Percentiles rank a stretch among this genome's conserved stretches.
Conservation (phyloP, 2,329 filamentous ascomycete species). For the Botrytis tulipae region DNA sequence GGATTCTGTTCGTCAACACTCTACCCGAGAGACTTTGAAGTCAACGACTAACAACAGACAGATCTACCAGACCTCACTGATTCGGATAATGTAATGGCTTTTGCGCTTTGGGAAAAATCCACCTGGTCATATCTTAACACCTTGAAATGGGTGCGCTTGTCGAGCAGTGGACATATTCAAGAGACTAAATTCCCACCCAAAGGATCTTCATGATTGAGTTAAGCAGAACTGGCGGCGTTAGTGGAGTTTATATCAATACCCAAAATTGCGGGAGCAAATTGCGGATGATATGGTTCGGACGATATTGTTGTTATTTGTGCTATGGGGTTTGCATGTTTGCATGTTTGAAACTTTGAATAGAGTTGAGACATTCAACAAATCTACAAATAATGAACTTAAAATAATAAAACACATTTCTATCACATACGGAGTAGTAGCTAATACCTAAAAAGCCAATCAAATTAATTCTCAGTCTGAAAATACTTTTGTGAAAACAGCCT, state of each 20-base stretch:
- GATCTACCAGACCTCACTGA: constrained; percentile 74
- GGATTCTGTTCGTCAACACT: constrained; percentile 70
- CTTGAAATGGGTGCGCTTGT: constrained; percentile 74
- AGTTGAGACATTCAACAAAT: constrained; percentile 4
- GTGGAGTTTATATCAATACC: constrained; percentile 24
- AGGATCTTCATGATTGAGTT: constrained; percentile 40
- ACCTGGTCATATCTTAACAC: constrained; percentile 78
- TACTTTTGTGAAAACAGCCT: neutral
- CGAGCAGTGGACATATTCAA: constrained; percentile 60
- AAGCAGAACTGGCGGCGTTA: constrained; percentile 20
- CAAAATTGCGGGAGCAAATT: constrained; percentile 21
- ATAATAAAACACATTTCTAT: constrained; percentile 6
- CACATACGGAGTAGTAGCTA: neutral
- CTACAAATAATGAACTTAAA: neutral
- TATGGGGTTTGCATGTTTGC: neutral
- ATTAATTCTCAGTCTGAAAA: neutral
- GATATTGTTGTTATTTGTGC: neutral
- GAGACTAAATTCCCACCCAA: constrained; percentile 78
- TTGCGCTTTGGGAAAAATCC: constrained; percentile 81
- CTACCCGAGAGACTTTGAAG: neutral
- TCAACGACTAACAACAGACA: constrained; percentile 37
- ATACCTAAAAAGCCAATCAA: neutral
- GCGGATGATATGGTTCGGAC: constrained; percentile 1
- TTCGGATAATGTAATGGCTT: constrained; percentile 59
- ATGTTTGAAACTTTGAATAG: neutral